Evolutionary conservation across 768 basidiomycete species (phyloP).

Genomic region (Naganishia vaughanmartiniae): DNA sequence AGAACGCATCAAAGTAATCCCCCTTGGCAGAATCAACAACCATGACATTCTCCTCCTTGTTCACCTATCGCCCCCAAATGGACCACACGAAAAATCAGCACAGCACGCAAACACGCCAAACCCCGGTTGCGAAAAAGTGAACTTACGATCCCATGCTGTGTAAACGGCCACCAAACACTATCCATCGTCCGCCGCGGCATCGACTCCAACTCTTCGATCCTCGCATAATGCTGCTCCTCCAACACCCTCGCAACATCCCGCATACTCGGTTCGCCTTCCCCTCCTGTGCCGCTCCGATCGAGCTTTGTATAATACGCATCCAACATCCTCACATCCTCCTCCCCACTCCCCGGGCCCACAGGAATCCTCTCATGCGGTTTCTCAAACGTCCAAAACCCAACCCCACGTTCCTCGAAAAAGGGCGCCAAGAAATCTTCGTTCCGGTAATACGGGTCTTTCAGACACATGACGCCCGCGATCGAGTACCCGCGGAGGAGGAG

Average conservation of each 20-base stretch:
- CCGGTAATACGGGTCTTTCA: constrained; percentile 79
- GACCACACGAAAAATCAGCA: not conserved
- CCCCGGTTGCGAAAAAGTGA: not conserved
- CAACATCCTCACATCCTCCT: constrained; percentile 59
- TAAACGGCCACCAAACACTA: constrained; percentile 94
- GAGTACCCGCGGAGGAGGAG: constrained; percentile 84
- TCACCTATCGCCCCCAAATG: constrained; percentile 57
- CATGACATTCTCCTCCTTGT: constrained; percentile 69
- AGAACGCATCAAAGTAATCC: constrained; percentile 78
- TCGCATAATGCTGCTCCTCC: constrained; percentile 62
- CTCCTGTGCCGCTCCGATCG: constrained; percentile 43
- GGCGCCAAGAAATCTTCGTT: constrained; percentile 77
- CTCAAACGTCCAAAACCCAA: constrained; percentile 49
- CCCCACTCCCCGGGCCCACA: constrained; percentile 33
- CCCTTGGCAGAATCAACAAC: constrained; percentile 86
- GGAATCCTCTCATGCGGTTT: constrained; percentile 49
- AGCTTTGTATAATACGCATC: constrained; percentile 66
- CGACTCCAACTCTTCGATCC: constrained; percentile 70
- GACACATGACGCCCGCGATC: constrained; percentile 77
- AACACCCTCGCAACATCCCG: constrained; percentile 59
- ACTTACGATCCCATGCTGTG: constrained; percentile 65
- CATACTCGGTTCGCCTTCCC: constrained; percentile 48
- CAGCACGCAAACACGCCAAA: no score
- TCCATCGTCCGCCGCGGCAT: constrained; percentile 76
- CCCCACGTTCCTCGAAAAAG: constrained; percentile 72